Percentiles rank a stretch among this genome's conserved stretches.
Conservation (phyloP, 441 rosid species). For the Populus hybrid region DNA sequence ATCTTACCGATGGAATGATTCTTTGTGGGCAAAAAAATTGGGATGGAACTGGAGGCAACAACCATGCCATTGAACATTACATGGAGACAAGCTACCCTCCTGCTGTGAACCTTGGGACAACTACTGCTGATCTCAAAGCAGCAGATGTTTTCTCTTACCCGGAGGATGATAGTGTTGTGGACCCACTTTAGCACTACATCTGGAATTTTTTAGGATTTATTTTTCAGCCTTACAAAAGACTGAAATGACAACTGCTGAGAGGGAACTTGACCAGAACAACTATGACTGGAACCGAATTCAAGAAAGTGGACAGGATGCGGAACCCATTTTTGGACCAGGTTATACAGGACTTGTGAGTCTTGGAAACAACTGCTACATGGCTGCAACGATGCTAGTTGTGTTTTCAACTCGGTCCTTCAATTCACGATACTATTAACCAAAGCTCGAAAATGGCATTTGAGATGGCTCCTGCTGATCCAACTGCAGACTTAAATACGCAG, state of each 20-base stretch:
- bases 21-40: conserved; percentile 92
- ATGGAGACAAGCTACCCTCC: conserved; percentile 83
- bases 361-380: conserved; percentile 99
- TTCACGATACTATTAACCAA: conserved; percentile 62
- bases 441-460: conserved; percentile 70
- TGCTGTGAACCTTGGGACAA: conserved; percentile 93
- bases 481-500: conserved; percentile 90
- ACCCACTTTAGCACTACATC: conserved; percentile 87
- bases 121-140: conserved; percentile 88
- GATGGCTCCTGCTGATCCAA: conserved; percentile 95
- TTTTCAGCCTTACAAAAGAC: conserved; percentile 96
- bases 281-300: conserved; percentile 98
- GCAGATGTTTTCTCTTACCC: conserved; percentile 98
- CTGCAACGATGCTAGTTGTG: conserved; percentile 93
- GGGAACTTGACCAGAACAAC: conserved; percentile 97
- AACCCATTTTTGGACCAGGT: conserved; percentile 86
- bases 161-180: conserved; percentile 87
- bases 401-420: conserved; percentile 72
- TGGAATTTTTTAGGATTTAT: conserved; percentile 93
- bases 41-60: conserved; percentile 97
- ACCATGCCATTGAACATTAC: conserved; percentile 87
- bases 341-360: conserved; percentile 94
- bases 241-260: conserved; percentile 99
- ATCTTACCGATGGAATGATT: conserved; percentile 93
- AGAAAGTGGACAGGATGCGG: conserved; percentile 87